phyloP scores from a whole-genome alignment of 2,329 filamentous ascomycete species.

The Claviceps maximensis region DNA sequence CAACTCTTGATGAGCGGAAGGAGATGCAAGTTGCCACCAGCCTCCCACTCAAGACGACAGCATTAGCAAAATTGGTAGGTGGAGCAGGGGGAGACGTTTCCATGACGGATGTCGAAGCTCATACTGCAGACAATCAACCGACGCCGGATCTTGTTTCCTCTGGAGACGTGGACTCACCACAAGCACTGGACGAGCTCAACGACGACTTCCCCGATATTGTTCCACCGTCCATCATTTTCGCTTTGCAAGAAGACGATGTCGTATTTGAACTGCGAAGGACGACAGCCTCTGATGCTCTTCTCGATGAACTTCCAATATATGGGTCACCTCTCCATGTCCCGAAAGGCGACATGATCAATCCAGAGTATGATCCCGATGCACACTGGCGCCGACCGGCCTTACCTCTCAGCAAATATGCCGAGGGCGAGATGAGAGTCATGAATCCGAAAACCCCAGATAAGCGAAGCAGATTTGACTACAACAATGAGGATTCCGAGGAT shows the following conservation, averaged over 20 bases:
- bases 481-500: slow-evolving; percentile 55
- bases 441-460: slow-evolving; percentile 55
- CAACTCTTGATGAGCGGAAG: slow-evolving; percentile 48
- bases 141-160: slow-evolving; percentile 58
- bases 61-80: slow-evolving; percentile 6
- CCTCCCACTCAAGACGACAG: slow-evolving; percentile 29
- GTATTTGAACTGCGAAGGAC: slow-evolving; percentile 67
- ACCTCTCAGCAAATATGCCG: slow-evolving; percentile 75
- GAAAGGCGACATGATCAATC: slow-evolving; percentile 40
- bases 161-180: slow-evolving; percentile 45
- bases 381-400: slow-evolving; percentile 65
- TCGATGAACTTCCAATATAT: slow-evolving; percentile 73
- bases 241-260: slow-evolving; percentile 67
- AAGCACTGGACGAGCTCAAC: slow-evolving; percentile 26
- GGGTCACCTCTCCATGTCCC: slow-evolving; percentile 48
- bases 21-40: slow-evolving; percentile 53
- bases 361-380: slow-evolving; percentile 53
- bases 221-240: slow-evolving; percentile 69
- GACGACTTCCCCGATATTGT: slow-evolving; percentile 35
- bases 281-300: slow-evolving; percentile 58
- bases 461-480: slow-evolving; percentile 71
- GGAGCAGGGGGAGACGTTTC: slow-evolving; percentile 15
- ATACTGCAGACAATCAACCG: slow-evolving; percentile 30
- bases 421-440: slow-evolving; percentile 62
- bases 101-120: slow-evolving; percentile 21